Conservation (phyloP, 352 stramenopile species). For the Pythium phragmiticola region DNA sequence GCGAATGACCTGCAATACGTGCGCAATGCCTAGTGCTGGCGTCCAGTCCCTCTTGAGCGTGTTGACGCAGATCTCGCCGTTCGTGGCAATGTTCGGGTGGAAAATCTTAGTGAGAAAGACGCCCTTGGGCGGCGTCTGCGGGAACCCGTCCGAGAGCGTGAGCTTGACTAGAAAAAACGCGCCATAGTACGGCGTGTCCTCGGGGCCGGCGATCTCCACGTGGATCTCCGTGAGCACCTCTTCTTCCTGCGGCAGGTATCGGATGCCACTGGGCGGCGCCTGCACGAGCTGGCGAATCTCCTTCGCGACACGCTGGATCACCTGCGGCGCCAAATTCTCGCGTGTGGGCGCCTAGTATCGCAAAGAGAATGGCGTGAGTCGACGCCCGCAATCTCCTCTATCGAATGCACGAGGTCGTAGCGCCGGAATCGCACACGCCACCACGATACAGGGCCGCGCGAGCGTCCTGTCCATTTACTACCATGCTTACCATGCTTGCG, state of each 20-base stretch:
- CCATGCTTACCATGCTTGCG: slow-evolving; percentile 10
- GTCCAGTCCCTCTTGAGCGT: slow-evolving; percentile 99
- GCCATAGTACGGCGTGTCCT: slow-evolving; percentile 97
- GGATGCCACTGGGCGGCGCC: slow-evolving; percentile 90
- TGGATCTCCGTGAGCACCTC: slow-evolving; percentile 92
- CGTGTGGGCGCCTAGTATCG: slow-evolving; percentile 27
- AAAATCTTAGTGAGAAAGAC: slow-evolving; percentile 99
- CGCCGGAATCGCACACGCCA: not conserved
- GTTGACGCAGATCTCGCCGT: slow-evolving; percentile 99
- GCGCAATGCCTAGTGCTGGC: slow-evolving; percentile 90
- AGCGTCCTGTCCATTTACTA: slow-evolving; percentile 1
- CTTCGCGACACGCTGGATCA: slow-evolving; percentile 89
- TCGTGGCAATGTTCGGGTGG: slow-evolving; percentile 98
- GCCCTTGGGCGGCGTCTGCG: slow-evolving; percentile 79
- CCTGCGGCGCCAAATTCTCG: slow-evolving; percentile 83
- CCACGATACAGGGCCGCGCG: not conserved
- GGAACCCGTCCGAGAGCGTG: slow-evolving; percentile 87
- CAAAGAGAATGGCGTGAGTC: slow-evolving; percentile 10
- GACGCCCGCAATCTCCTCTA: slow-evolving; percentile 15
- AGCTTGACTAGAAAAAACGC: slow-evolving; percentile 97
- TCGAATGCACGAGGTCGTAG: not conserved
- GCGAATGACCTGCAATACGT: slow-evolving; percentile 98
- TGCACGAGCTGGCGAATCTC: slow-evolving; percentile 93
- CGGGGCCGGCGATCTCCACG: slow-evolving; percentile 95
- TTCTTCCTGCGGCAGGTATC: slow-evolving; percentile 90